Evolutionary conservation across 2,329 filamentous ascomycete genomes (phyloP).

Genomic region (Colletotrichum musicola): DNA sequence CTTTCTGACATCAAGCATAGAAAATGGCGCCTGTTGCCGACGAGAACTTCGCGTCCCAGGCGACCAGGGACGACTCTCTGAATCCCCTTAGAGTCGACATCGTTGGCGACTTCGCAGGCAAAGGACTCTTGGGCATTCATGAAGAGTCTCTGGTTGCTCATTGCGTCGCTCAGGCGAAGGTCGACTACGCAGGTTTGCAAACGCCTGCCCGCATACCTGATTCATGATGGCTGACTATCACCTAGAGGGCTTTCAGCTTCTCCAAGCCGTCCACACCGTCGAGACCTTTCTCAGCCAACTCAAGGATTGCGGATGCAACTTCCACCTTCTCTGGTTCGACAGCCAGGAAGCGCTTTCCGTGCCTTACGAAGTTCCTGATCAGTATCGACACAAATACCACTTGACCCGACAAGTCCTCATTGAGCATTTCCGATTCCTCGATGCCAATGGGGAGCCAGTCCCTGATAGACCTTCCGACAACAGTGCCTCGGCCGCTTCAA

Average conservation of each 20-base stretch:
- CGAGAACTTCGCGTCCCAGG: not conserved
- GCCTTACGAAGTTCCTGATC: slow-evolving; percentile 53
- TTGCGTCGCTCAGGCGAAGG: slow-evolving; percentile 70
- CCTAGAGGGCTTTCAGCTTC: slow-evolving; percentile 74
- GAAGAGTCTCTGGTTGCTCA: slow-evolving; percentile 78
- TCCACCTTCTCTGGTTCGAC: slow-evolving; percentile 78
- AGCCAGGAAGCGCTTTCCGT: slow-evolving; percentile 67
- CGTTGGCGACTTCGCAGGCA: slow-evolving; percentile 81
- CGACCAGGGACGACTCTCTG: slow-evolving; percentile 15
- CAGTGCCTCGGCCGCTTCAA: slow-evolving; percentile 52
- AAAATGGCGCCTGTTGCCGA: no score
- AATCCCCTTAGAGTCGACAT: slow-evolving; percentile 67
- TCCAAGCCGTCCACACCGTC: slow-evolving; percentile 78
- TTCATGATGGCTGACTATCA: not conserved
- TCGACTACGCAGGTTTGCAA: slow-evolving; percentile 70
- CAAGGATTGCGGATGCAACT: slow-evolving; percentile 74
- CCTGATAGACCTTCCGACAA: slow-evolving; percentile 55
- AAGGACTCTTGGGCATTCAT: slow-evolving; percentile 79
- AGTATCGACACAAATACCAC: slow-evolving; percentile 63
- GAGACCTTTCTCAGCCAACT: slow-evolving; percentile 75
- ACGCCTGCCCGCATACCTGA: not conserved
- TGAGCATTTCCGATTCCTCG: slow-evolving; percentile 64
- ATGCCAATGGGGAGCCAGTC: slow-evolving; percentile 3
- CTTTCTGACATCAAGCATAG: no score
- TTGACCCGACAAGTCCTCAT: slow-evolving; percentile 74